Conservation (phyloP, 768 basidiomycete genomes). For the Suillus lakei region DNA sequence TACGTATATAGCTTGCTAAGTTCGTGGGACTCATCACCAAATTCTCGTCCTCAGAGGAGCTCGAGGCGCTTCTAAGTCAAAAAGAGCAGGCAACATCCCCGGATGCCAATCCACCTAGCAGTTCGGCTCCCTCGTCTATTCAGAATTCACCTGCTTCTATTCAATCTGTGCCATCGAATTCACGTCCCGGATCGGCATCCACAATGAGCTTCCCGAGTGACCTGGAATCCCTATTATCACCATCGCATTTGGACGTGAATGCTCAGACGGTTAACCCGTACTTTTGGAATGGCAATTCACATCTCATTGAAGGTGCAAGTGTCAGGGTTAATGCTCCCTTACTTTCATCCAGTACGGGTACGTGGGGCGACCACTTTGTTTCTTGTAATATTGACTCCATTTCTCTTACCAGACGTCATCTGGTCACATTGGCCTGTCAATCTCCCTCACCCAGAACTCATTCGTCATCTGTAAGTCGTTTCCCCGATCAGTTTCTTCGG, state of each 20-base stretch:
- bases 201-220: conserved; percentile 3
- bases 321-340: not conserved
- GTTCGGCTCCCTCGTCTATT: conserved; percentile 5
- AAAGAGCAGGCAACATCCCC: conserved; percentile 43
- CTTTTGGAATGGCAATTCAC: conserved; percentile 1
- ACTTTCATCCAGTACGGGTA: not conserved
- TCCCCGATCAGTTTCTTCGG: not conserved
- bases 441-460: conserved; percentile 63
- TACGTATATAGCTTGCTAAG: conserved; percentile 37
- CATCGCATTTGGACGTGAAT: conserved; percentile 1
- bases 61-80: conserved; percentile 68
- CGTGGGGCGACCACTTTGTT: not conserved
- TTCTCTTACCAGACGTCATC: conserved; percentile 21
- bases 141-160: conserved; percentile 29
- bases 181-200: conserved; percentile 3
- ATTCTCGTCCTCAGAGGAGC: conserved; percentile 54
- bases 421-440: conserved; percentile 57
- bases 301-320: not conserved
- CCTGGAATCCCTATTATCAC: not conserved
- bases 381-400: not conserved
- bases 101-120: conserved; percentile 5
- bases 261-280: not conserved
- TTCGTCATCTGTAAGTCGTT: conserved; percentile 66
- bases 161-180: conserved; percentile 26
- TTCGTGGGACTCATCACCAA: conserved; percentile 7